Conservation (phyloP, 2,329 filamentous ascomycete species). For the Ustulina deusta region DNA sequence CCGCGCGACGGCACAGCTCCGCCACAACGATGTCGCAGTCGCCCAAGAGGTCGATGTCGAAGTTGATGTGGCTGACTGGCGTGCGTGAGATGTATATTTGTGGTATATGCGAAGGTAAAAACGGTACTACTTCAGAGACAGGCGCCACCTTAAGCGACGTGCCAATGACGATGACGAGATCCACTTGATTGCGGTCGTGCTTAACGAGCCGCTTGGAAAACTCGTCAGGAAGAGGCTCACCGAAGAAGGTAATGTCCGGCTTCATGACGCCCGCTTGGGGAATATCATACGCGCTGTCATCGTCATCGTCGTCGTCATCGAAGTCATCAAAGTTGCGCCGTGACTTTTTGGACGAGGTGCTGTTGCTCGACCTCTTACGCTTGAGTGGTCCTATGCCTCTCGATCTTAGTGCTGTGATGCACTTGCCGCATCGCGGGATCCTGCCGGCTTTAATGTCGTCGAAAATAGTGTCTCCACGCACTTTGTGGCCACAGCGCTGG, state of each 20-base stretch:
- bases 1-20: constrained; percentile 84
- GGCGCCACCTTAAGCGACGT: constrained; percentile 96
- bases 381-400: constrained; percentile 60
- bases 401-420: constrained; percentile 66
- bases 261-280: constrained; percentile 86
- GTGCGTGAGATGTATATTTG: constrained; percentile 91
- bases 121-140: constrained; percentile 89
- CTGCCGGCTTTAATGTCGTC: constrained; percentile 79
- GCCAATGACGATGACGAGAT: constrained; percentile 95
- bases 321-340: constrained; percentile 55
- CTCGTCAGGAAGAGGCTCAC: constrained; percentile 85
- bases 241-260: constrained; percentile 98
- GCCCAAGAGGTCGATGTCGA: constrained; percentile 95
- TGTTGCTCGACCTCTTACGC: constrained; percentile 65
- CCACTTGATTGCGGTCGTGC: constrained; percentile 81
- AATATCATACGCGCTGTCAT: constrained; percentile 71
- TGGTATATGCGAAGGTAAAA: constrained; percentile 81
- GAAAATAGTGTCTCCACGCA: constrained; percentile 82
- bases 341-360: constrained; percentile 47
- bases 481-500: constrained; percentile 80
- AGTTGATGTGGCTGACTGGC: constrained; percentile 89
- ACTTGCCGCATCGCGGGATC: constrained; percentile 82
- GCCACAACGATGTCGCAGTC: constrained; percentile 92
- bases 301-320: constrained; percentile 61
- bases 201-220: constrained; percentile 86